phyloP scores from a whole-genome alignment of 2,329 filamentous ascomycete genomes.

The Aspergillus texensis region DNA sequence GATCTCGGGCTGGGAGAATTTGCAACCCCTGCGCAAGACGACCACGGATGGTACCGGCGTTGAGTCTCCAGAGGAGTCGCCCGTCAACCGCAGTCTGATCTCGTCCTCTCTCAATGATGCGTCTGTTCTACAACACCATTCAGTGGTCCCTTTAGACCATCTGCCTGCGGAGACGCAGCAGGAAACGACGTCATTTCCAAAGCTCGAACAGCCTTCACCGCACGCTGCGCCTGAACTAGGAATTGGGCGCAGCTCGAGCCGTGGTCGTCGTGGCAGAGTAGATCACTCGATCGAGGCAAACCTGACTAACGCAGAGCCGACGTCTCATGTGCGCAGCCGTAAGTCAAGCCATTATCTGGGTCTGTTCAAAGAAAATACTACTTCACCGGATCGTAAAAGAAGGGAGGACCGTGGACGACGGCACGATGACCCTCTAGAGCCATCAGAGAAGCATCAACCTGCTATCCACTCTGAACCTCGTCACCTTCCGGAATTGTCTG shows the following conservation, averaged over 20 bases:
- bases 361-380: constrained; percentile 65
- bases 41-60: constrained; percentile 29
- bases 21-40: constrained; percentile 25
- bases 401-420: constrained; percentile 49
- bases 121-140: constrained; percentile 22
- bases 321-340: constrained; percentile 60
- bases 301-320: constrained; percentile 58
- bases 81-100: constrained; percentile 28
- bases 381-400: constrained; percentile 55
- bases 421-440: constrained; percentile 30
- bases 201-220: constrained; percentile 25
- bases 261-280: constrained; percentile 51
- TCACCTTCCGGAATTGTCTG: constrained; percentile 16
- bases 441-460: constrained; percentile 16
- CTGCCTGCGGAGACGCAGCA: constrained; percentile 19
- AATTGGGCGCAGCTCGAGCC: constrained; percentile 43
- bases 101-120: constrained; percentile 33
- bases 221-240: constrained; percentile 27
- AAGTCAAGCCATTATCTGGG: constrained; percentile 69
- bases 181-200: constrained; percentile 27
- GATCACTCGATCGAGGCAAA: constrained; percentile 68
- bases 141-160: constrained; percentile 26
- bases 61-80: constrained; percentile 24
- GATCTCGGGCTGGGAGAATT: constrained; percentile 19
- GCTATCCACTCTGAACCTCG: constrained; percentile 15